These are phyloP conservation scores for Saccharomycopsis phalli DNA, from an alignment of 1,139 yeast species.

Conservation along the genomic window DNA sequence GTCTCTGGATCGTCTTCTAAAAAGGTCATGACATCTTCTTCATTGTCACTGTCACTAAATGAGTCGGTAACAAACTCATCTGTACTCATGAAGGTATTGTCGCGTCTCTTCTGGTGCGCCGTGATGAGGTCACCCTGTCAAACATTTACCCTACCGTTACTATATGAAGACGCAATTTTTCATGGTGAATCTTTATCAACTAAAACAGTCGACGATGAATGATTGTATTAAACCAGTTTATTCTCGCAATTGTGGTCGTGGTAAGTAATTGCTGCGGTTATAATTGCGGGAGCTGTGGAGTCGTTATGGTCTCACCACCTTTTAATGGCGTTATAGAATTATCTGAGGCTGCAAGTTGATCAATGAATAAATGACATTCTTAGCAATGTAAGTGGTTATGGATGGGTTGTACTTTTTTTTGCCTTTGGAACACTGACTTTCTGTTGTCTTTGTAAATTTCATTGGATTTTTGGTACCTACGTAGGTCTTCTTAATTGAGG, in stretches of 20 bases:
- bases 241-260: background rate
- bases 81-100: background rate
- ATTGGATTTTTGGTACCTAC: no score
- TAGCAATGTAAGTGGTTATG: no score
- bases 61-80: conserved; percentile 16
- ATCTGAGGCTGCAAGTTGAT: conserved; percentile 19
- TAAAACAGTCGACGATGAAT: conserved; percentile 20
- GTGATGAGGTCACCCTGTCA: no score
- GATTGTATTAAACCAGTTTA: conserved; percentile 8
- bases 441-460: no score
- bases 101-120: no score
- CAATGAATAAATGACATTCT: no score
- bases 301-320: conserved; percentile 19
- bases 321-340: conserved; percentile 13
- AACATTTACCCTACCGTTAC: background rate
- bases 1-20: background rate
- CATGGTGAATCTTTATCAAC: conserved; percentile 16
- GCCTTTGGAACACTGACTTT: no score
- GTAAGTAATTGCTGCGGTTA: background rate
- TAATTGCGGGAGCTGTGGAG: conserved; percentile 18
- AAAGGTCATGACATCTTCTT: conserved; percentile 1
- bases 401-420: no score
- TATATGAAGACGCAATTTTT: background rate
- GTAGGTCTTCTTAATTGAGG: no score
- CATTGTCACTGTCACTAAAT: conserved; percentile 13